Percentiles rank a stretch among this genome's conserved stretches.
These are phyloP conservation scores for Tolypocladium ovalisporum DNA, from an alignment of 2,329 filamentous ascomycete genomes.

Conservation along the genomic window DNA sequence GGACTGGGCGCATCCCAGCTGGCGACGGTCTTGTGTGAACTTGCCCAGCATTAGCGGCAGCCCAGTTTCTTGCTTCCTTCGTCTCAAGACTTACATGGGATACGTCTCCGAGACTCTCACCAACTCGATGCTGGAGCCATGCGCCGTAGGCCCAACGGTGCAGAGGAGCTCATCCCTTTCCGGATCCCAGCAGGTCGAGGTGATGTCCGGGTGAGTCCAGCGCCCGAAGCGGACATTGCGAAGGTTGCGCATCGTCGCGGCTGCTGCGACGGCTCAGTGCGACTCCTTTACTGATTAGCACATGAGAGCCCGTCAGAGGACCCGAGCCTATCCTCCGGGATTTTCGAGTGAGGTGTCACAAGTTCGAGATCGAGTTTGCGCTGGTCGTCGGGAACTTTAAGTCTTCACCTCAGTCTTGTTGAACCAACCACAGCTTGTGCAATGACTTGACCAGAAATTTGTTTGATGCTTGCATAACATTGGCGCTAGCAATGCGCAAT, in stretches of 20 bases:
- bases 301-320: background rate
- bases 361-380: background rate
- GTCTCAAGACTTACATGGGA: slow-evolving; percentile 8
- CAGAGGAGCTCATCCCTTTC: slow-evolving; percentile 68
- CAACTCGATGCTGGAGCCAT: slow-evolving; percentile 64
- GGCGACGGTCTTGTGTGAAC: slow-evolving; percentile 42
- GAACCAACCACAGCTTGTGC: slow-evolving; percentile 1
- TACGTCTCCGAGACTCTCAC: slow-evolving; percentile 38
- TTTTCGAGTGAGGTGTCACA: background rate
- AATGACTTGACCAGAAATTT: slow-evolving; percentile 6
- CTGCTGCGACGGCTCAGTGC: background rate
- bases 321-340: background rate
- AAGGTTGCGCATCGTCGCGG: slow-evolving; percentile 74
- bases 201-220: slow-evolving; percentile 53
- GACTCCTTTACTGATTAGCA: background rate
- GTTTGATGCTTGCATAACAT: slow-evolving; percentile 4
- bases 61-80: background rate
- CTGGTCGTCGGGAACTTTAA: background rate
- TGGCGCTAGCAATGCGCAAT: slow-evolving; percentile 7
- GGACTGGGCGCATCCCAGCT: slow-evolving; percentile 85
- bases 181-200: slow-evolving; percentile 78
- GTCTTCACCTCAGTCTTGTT: background rate
- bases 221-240: slow-evolving; percentile 62
- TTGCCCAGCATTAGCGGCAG: slow-evolving; percentile 4
- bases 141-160: slow-evolving; percentile 68